Base-by-base conservation (phyloP, 2,329 filamentous ascomycete genomes). In the Alternaria ethzedia region DNA sequence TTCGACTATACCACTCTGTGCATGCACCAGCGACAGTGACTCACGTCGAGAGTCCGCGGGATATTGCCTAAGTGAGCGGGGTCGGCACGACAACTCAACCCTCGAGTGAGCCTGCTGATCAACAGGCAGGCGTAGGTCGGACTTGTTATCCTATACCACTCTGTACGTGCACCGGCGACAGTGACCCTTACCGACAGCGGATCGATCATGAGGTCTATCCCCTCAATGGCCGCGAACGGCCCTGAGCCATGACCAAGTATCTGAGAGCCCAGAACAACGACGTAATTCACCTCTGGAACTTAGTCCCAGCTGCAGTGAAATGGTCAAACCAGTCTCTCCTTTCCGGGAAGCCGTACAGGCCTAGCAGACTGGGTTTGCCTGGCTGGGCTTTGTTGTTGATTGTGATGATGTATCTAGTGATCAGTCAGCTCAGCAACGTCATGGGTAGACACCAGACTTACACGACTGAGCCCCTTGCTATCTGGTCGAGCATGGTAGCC, bases 401-500 rank as follows among this genome's bases (percentile, higher is more conserved):
- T 36, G 62, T 64, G 15, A 76, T 70, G 3, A 64, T 56, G 28
- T 76, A 75, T 47, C 63, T 66, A 17, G 5, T 20, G 23, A 7
- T 10, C n/a, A 21, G 20, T 66, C 21, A 65, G 52, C 23, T 32
- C 11, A 23, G 9, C 12, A 3, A 7, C 43, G 2, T 7, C 12
- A 32, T 15, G 5, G 2, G n/a, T 17, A 6, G 13, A 43, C 1
- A 2, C 4, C 9, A 36, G 13, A 57, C 63, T 32, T 55, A 66
- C 25, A 76, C 23, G 10, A 69, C 36, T 6, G 68, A 71, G 10
- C 71, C 72, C 12, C 73, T 55, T 12, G 74, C 69, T 11, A 76
- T 70, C 5, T 76, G 69, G 51, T 78, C 73, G 13, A 75, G 67
- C 55, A 75, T 70, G 0, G 72, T 72, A 11, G 71, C 61, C 36